phyloP scores from a whole-genome alignment of 148 eudicot genomes.

The Nepenthes mirabilis region DNA sequence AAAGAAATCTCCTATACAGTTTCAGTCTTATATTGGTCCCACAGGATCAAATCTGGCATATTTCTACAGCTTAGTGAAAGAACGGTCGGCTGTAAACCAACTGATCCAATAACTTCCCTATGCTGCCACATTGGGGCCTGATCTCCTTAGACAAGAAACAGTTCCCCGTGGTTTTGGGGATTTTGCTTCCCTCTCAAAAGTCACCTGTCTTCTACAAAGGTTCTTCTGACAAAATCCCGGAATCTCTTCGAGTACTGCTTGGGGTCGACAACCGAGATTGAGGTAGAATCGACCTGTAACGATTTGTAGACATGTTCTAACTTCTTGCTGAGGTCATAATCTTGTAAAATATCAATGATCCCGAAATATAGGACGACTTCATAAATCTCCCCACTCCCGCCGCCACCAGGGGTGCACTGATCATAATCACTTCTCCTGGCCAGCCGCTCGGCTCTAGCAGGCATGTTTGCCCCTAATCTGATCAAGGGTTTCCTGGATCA shows the following conservation, averaged over 20 bases:
- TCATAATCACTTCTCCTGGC: slow-evolving; percentile 68
- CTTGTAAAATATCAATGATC: slow-evolving; percentile 84
- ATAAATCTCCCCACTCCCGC: slow-evolving; percentile 37
- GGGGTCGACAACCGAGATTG: slow-evolving; percentile 92
- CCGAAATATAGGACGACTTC: slow-evolving; percentile 88
- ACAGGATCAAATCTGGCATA: too few relatives aligned
- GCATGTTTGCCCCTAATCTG: slow-evolving; percentile 87
- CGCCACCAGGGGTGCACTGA: slow-evolving; percentile 53
- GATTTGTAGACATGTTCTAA: slow-evolving; percentile 93
- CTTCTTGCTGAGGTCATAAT: slow-evolving; percentile 83
- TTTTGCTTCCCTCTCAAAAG: too few relatives aligned
- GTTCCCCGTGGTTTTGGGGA: too few relatives aligned
- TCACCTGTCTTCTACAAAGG: slow-evolving; percentile 67
- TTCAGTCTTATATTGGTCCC: too few relatives aligned
- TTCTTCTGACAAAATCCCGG: slow-evolving; percentile 68
- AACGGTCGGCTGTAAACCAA: too few relatives aligned
- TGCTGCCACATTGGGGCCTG: too few relatives aligned
- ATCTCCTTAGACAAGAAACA: too few relatives aligned
- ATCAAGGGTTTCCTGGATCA: slow-evolving; percentile 66
- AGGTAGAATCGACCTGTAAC: slow-evolving; percentile 80
- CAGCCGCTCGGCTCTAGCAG: slow-evolving; percentile 71
- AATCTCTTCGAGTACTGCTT: slow-evolving; percentile 86
- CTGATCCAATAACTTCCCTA: too few relatives aligned
- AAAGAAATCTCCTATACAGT: too few relatives aligned
- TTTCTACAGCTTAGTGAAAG: too few relatives aligned